Base-by-base conservation (phyloP, 129 eudicot species). In the sunflower (Helianthus annuus) region DNA sequence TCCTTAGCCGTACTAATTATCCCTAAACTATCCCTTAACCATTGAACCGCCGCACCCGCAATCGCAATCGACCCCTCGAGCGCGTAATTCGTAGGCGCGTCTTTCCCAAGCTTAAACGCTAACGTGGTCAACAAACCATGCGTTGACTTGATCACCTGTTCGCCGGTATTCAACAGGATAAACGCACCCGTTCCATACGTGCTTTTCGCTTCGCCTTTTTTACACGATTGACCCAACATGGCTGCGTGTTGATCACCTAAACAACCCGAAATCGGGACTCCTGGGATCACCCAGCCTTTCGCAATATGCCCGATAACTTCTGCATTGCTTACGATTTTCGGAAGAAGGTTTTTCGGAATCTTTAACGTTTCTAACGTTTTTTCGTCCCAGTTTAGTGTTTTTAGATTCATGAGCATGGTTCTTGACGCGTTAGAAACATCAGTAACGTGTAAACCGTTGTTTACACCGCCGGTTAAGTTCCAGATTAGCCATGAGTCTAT, bases 181-280 rank as follows among this genome's bases (percentile, higher is more conserved):
- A 95, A 95, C 46, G 99, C 97, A 34, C 97, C 99, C 0, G 97
- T 95, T 29, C 99, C 99, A 40, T 95, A 95, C 5, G 97, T 95
- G 89, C 99, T 88, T 76, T 95, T 95, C 1, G 97, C 99, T 76
- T 95, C 99, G 0, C 99, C 99, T 64, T 86, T 95, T 34, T 81
- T 78, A 69, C 99, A 95, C 24, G 96, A 84, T 74, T 95, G 99
- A 2, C 99, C 99, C 67, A 95, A 57, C 99, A 91, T 95, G 6
- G 99, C 99, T 3, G 99, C 99, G 49, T 95, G 99, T 45, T 95
- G 99, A 76, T 95, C 99, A 19, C 99, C 99, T 24, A 95, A 87
- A 82, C 99, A 91, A 27, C 99, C 99, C 3, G 97, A 84, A 64
- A 95, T 90, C 0, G 99, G 97, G 49, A 95, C 81, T 9, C 99